phyloP scores from a whole-genome alignment of 2,329 filamentous ascomycete species.

The Beauveria asiatica region DNA sequence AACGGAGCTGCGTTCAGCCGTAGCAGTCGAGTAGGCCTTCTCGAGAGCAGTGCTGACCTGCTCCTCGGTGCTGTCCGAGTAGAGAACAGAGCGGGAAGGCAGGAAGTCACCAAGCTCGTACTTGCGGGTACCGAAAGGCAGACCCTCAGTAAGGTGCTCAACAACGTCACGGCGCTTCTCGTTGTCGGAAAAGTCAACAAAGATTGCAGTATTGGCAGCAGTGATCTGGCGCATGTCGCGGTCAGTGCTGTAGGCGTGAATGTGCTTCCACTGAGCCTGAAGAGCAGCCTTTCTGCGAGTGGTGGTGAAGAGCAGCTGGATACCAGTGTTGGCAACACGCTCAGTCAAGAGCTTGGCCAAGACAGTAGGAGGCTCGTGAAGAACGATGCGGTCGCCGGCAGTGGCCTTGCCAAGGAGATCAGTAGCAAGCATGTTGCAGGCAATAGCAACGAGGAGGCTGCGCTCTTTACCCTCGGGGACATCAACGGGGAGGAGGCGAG shows the following conservation, averaged over 20 bases:
- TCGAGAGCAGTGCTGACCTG: constrained; percentile 6
- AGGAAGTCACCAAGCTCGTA: constrained; percentile 9
- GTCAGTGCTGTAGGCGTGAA: constrained; percentile 8
- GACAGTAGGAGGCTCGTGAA: constrained; percentile 9
- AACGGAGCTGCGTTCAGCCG: constrained; percentile 3
- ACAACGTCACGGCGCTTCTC: constrained; percentile 9
- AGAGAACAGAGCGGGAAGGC: constrained; percentile 8
- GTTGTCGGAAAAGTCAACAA: constrained; percentile 9
- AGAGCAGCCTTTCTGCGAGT: constrained; percentile 6
- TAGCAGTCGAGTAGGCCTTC: background rate
- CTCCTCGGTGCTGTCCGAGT: constrained; percentile 8
- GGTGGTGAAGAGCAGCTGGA: constrained; percentile 9
- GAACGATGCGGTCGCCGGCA: constrained; percentile 8
- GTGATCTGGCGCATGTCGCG: constrained; percentile 10
- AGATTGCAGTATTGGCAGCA: constrained; percentile 7
- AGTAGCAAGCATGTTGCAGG: constrained; percentile 8
- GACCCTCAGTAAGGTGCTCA: constrained; percentile 5
- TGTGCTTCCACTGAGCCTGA: constrained; percentile 8
- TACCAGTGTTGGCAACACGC: constrained; percentile 2
- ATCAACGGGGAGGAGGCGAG: constrained; percentile 7
- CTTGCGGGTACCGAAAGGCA: constrained; percentile 10
- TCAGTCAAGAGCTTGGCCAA: constrained; percentile 7
- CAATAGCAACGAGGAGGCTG: constrained; percentile 7
- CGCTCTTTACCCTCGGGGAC: constrained; percentile 7
- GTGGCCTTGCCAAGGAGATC: constrained; percentile 3